These are phyloP conservation scores for Corinectria fuckeliana DNA, from an alignment of 2,329 filamentous ascomycete species.

Conservation along the genomic window DNA sequence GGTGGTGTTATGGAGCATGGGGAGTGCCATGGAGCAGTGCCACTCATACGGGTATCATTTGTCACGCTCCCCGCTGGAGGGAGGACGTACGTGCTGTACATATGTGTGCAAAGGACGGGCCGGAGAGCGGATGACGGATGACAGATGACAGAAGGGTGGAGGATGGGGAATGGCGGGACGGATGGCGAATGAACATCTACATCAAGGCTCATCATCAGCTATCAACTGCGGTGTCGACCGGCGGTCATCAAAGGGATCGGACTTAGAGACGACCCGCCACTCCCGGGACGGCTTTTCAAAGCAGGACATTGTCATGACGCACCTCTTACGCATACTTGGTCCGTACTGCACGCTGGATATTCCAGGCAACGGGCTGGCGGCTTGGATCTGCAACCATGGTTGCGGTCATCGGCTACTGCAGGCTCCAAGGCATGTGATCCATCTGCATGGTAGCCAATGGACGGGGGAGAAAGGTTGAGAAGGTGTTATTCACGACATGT, in stretches of 20 bases:
- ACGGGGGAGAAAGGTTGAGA: slow-evolving; percentile 7
- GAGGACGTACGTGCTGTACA: neutral
- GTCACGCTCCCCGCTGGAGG: slow-evolving; percentile 11
- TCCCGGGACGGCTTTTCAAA: neutral
- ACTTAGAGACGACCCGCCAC: neutral
- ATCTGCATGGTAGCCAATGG: slow-evolving; percentile 35
- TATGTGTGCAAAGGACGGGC: neutral
- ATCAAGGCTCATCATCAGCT: neutral
- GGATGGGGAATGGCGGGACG: neutral
- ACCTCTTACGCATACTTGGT: no score
- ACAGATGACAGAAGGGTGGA: neutral
- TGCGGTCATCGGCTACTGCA: slow-evolving; percentile 15
- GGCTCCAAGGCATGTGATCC: slow-evolving; percentile 31
- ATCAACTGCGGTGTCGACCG: neutral
- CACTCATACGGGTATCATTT: slow-evolving; percentile 13
- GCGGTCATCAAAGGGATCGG: neutral
- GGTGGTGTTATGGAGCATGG: neutral
- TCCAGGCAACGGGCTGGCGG: neutral
- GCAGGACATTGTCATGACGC: slow-evolving; percentile 4
- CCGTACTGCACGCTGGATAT: no score
- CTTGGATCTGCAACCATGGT: slow-evolving; percentile 11
- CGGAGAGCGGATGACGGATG: neutral
- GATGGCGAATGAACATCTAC: neutral
- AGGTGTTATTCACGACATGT: no score
- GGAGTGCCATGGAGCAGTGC: slow-evolving; percentile 7